Evolutionary conservation across 768 basidiomycete species (phyloP).

Genomic region (Leccinum variicolor): DNA sequence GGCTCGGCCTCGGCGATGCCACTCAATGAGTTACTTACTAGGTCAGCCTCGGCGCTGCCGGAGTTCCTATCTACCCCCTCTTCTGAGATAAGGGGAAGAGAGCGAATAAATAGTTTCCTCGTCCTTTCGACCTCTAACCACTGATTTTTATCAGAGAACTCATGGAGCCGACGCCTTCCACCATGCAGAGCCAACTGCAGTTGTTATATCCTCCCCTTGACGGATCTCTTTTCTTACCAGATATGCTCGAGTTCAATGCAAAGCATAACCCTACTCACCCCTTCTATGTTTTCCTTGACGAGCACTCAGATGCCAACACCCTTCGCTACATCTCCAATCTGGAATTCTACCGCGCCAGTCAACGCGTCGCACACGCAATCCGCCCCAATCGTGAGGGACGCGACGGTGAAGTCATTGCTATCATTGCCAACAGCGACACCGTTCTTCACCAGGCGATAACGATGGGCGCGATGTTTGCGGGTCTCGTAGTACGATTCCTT

Average conservation of each 20-base stretch:
- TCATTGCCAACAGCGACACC: conserved; percentile 38
- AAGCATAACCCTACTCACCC: conserved; percentile 31
- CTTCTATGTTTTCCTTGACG: conserved; percentile 31
- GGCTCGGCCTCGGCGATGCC: not conserved
- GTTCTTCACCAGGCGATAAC: conserved; percentile 42
- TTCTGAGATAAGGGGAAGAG: not conserved
- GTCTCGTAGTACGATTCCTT: conserved; percentile 6
- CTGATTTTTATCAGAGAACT: not conserved
- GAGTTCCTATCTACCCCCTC: not conserved
- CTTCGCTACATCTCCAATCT: conserved; percentile 34
- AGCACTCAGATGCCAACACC: not conserved
- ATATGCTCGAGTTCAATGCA: conserved; percentile 25
- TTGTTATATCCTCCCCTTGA: conserved; percentile 28
- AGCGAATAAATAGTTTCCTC: not conserved
- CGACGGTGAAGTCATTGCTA: conserved; percentile 34
- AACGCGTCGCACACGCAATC: conserved; percentile 40
- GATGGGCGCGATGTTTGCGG: conserved; percentile 31
- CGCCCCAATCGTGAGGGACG: conserved; percentile 32
- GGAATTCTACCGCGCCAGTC: conserved; percentile 44
- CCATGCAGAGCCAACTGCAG: not conserved
- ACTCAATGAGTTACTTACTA: not conserved
- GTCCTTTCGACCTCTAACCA: not conserved
- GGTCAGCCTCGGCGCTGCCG: not conserved
- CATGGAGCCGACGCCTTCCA: not conserved
- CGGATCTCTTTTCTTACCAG: conserved; percentile 27